A percentile compares a stretch with the other conserved stretches of the same genome.
These are phyloP conservation scores for Dacryopinax primogenitus DNA, from an alignment of 768 basidiomycete species.

Conservation along the genomic window DNA sequence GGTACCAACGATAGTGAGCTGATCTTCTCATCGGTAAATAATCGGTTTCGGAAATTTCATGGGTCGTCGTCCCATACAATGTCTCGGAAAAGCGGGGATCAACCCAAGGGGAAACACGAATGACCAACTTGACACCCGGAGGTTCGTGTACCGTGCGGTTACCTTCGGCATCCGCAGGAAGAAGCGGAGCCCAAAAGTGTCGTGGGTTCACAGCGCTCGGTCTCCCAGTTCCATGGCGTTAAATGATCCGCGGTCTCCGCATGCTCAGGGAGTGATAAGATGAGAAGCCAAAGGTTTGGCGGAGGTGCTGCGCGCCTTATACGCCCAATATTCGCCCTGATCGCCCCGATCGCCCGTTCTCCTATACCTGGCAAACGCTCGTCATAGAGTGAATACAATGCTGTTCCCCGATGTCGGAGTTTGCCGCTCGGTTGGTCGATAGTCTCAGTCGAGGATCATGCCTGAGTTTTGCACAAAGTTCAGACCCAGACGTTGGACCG, in stretches of 20 bases:
- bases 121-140: too few relatives aligned
- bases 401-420: too few relatives aligned
- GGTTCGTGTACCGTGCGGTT: too few relatives aligned
- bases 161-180: neutral
- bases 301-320: too few relatives aligned
- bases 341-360: too few relatives aligned
- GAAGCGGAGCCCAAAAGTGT: neutral
- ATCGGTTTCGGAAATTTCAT: neutral
- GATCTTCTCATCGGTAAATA: neutral
- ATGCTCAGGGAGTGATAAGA: neutral
- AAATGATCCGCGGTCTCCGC: neutral
- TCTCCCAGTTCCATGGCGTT: neutral
- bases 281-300: neutral
- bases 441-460: too few relatives aligned
- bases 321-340: too few relatives aligned
- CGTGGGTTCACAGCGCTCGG: neutral
- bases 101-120: neutral
- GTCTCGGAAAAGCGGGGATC: neutral
- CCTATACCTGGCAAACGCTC: too few relatives aligned
- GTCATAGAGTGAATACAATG: too few relatives aligned
- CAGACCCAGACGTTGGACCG: slow-evolving; percentile 1
- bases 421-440: too few relatives aligned
- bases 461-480: too few relatives aligned
- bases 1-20: neutral
- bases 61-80: neutral